Evolutionary conservation across 1,284 basidiomycete genomes (phyloP), one percentile per base, ranked within the genome.

Genomic region (Sanghuangporus sanghuang): DNA sequence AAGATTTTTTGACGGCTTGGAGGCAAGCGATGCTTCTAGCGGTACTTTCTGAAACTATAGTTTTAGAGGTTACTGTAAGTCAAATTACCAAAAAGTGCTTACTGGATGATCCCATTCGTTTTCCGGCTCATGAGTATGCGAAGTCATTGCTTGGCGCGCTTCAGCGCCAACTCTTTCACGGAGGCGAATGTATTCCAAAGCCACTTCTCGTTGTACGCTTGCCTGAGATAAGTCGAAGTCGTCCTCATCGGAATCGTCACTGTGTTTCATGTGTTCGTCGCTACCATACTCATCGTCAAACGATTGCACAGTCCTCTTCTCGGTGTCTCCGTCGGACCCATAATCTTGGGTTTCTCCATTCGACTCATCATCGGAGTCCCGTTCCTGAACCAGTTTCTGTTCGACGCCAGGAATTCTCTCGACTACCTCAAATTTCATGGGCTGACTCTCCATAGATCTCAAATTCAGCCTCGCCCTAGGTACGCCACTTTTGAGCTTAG

Each of bases 131-230:
- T 81, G 79, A 39, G 74, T 73, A 69, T 81, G 80, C 9, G 76
- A 75, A 61, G 76, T 76, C 76, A 88, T 78, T 6, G 79, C 83
- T 46, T 76, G 75, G 11, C 80, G 75, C 44, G 82, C 79, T 55
- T 81, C 81, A 39, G 79, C 74, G 0, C 84, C 83, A 54, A 91
- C 79, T 12, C 75, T 77, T 18, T 74, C 75, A 58, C 87, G 82
- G 70, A 85, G 86, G 67, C 79, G 75, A 70, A 87, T 80, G 70
- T 92, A 91, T 64, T 84, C 84, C 44, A 90, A 70, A n/a, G 86
- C 85, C 65, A 91, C 80, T 71, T 90, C 89, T 36, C 89, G 84
- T 66, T 90, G 87, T 69, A 87, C 85, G 56, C 77, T 81, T 27
- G 83, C 86, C 61, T 66, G 52, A 35, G 62, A 60, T 32, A 62